Evolutionary conservation across 441 rosid genomes (phyloP).

Genomic region (Cnidoscolus chayamansa): DNA sequence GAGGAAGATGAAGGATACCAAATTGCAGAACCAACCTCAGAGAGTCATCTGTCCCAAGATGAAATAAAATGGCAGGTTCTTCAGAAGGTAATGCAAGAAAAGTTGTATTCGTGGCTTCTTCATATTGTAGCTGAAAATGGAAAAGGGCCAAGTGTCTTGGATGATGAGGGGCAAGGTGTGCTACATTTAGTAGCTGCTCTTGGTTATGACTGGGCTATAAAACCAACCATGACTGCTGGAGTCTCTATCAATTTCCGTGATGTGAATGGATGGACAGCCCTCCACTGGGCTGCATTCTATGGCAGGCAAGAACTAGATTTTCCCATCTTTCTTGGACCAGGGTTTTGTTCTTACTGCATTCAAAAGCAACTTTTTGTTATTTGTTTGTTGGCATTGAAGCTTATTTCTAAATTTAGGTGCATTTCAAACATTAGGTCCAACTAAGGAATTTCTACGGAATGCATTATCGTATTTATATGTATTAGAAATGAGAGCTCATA

Average conservation of each 20-base stretch:
- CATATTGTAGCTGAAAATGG: constrained; percentile 65
- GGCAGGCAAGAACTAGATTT: constrained; percentile 60
- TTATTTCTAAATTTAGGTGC: background rate
- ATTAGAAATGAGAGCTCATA: background rate
- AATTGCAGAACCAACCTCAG: constrained; percentile 32
- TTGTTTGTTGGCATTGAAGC: constrained; percentile 1
- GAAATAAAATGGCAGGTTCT: constrained; percentile 40
- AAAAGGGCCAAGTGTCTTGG: constrained; percentile 72
- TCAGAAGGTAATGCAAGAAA: constrained; percentile 54
- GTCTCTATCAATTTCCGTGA: constrained; percentile 86
- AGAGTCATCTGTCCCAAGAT: constrained; percentile 29
- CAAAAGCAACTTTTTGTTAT: background rate
- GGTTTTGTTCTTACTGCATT: constrained; percentile 6
- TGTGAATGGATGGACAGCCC: constrained; percentile 94
- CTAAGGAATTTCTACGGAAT: background rate
- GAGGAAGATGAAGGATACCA: constrained; percentile 58
- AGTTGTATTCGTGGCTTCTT: constrained; percentile 68
- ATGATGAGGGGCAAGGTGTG: constrained; percentile 80
- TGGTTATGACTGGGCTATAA: constrained; percentile 85
- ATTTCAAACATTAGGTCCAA: background rate
- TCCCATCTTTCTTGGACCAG: constrained; percentile 6
- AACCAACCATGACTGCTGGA: constrained; percentile 67
- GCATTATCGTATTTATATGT: background rate
- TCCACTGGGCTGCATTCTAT: constrained; percentile 91
- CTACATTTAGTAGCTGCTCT: constrained; percentile 84